Conservation (phyloP, 2,329 filamentous ascomycete species). For the Cordyceps militaris region DNA sequence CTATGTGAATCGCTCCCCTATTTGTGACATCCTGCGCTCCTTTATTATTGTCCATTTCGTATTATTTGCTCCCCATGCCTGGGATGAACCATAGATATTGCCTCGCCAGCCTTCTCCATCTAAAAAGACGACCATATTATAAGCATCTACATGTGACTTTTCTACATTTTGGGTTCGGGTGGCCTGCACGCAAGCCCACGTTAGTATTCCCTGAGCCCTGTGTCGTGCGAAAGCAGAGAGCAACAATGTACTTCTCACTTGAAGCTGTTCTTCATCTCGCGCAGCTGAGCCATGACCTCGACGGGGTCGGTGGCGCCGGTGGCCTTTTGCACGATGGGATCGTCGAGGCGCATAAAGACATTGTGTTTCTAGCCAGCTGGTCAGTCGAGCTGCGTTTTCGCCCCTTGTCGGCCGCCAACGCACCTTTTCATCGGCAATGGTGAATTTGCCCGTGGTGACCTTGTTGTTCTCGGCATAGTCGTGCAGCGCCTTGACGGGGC, state of each 20-base stretch:
- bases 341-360: slow-evolving; percentile 89
- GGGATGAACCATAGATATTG: slow-evolving; percentile 8
- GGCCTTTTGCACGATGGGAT: slow-evolving; percentile 75
- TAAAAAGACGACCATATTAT: slow-evolving; percentile 5
- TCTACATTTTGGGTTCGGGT: slow-evolving; percentile 19
- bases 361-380: slow-evolving; percentile 64
- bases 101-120: slow-evolving; percentile 4
- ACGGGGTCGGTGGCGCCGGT: slow-evolving; percentile 75
- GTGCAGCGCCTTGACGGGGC: slow-evolving; percentile 69
- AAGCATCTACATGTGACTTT: slow-evolving; percentile 12
- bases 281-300: slow-evolving; percentile 75
- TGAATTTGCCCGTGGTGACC: slow-evolving; percentile 92
- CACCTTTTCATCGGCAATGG: slow-evolving; percentile 95
- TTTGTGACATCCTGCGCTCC: slow-evolving; percentile 1
- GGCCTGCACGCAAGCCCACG: slow-evolving; percentile 18
- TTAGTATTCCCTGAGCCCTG: neutral
- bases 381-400: neutral
- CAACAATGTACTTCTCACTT: slow-evolving; percentile 40
- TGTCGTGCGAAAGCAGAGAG: neutral
- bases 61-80: slow-evolving; percentile 10
- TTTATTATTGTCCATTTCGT: slow-evolving; percentile 14
- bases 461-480: slow-evolving; percentile 70
- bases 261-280: slow-evolving; percentile 85
- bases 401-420: neutral
- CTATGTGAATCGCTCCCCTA: neutral